Evolutionary conservation across 1,284 basidiomycete species (phyloP).

Genomic region (Acaromyces ingoldii): DNA sequence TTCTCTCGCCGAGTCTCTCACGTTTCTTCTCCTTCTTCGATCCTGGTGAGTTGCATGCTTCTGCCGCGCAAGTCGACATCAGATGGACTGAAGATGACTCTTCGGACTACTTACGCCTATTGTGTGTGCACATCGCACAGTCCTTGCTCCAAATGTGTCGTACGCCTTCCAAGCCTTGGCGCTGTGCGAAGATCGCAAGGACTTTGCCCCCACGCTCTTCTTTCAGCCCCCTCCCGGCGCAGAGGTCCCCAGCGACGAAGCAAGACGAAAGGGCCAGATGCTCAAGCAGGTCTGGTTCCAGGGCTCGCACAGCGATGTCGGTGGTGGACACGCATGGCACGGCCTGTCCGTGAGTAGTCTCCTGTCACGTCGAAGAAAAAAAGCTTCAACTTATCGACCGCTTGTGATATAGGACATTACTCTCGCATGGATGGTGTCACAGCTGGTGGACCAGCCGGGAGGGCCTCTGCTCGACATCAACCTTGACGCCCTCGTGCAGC

Average conservation of each 20-base stretch:
- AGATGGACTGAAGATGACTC: no score
- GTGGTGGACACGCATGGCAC: conserved; percentile 40
- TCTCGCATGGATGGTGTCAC: conserved; percentile 45
- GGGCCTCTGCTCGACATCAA: conserved; percentile 32
- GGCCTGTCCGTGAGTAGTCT: conserved; percentile 21
- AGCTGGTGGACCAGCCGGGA: conserved; percentile 24
- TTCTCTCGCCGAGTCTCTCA: conserved; percentile 21
- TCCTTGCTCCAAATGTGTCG: conserved; percentile 36
- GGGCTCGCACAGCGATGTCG: conserved; percentile 42
- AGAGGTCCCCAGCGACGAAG: background rate
- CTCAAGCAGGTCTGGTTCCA: conserved; percentile 48
- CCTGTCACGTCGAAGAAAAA: background rate
- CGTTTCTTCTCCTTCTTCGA: conserved; percentile 43
- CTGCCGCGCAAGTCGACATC: no score
- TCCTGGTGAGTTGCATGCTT: no score
- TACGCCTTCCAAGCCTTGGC: conserved; percentile 44
- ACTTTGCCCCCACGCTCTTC: conserved; percentile 42
- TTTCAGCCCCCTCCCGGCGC: conserved; percentile 15
- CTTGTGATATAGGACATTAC: conserved; percentile 25
- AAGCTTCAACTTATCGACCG: no score
- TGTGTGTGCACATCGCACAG: no score
- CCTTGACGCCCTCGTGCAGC: conserved; percentile 11
- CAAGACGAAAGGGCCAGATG: conserved; percentile 21
- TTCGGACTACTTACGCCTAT: no score
- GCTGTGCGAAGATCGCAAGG: conserved; percentile 40